Conservation (phyloP, 108 stramenopile genomes). For the Cyclotella choctawhatcheeana region DNA sequence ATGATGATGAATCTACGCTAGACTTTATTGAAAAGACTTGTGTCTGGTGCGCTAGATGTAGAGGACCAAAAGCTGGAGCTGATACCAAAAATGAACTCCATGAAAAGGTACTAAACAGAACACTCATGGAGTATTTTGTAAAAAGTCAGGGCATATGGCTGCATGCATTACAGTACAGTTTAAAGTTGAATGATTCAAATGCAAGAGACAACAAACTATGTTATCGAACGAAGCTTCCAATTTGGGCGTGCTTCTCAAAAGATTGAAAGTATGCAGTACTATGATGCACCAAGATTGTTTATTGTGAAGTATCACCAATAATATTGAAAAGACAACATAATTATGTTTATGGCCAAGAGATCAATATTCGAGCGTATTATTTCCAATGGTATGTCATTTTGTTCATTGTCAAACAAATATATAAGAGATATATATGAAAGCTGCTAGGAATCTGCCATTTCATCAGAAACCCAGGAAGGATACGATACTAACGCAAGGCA, state of each 20-base stretch:
- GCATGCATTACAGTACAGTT: slow-evolving; percentile 81
- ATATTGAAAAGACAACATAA: too few species aligned
- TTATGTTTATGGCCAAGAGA: too few species aligned
- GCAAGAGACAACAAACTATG: slow-evolving; percentile 2
- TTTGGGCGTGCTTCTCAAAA: slow-evolving; percentile 27
- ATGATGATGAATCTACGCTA: slow-evolving; percentile 62
- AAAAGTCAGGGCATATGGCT: slow-evolving; percentile 85
- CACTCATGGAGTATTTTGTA: slow-evolving; percentile 69
- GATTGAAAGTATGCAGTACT: too few species aligned
- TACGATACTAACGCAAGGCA: too few species aligned
- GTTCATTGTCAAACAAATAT: too few species aligned
- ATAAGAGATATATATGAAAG: too few species aligned
- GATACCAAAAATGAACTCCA: slow-evolving; percentile 2
- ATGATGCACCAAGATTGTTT: too few species aligned
- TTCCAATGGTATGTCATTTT: too few species aligned
- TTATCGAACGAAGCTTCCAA: slow-evolving; percentile 29
- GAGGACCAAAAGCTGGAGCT: slow-evolving; percentile 11
- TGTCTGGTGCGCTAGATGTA: slow-evolving; percentile 84
- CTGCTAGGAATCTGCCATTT: too few species aligned
- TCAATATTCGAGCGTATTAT: too few species aligned
- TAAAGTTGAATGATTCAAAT: slow-evolving; percentile 39
- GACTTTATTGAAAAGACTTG: slow-evolving; percentile 82
- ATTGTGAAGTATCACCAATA: too few species aligned
- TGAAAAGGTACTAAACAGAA: slow-evolving; percentile 36
- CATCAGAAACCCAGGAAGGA: too few species aligned